Conservation (phyloP, 805 yeast species). For the Metschnikowia sp. region DNA sequence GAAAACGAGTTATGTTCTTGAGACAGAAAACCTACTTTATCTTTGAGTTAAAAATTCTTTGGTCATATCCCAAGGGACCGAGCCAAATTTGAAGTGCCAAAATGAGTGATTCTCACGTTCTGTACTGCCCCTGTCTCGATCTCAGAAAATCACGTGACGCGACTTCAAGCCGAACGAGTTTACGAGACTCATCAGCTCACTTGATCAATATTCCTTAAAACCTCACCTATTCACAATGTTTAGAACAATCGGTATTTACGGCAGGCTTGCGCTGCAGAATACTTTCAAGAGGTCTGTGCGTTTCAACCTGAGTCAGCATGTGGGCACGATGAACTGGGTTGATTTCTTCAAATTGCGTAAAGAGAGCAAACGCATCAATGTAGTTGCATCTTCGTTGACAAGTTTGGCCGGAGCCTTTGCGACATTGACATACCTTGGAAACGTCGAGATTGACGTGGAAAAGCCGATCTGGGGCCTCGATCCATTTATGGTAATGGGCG, state of each 20-base stretch:
- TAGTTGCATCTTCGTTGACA: constrained; percentile 63
- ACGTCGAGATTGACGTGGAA: constrained; percentile 83
- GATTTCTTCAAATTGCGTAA: constrained; percentile 75
- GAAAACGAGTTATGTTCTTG: no score
- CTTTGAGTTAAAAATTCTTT: no score
- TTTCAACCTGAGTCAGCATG: constrained; percentile 20
- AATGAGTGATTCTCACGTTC: no score
- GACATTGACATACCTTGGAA: constrained; percentile 76
- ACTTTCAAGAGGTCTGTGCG: constrained; percentile 12
- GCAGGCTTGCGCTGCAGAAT: constrained; percentile 6
- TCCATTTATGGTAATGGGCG: constrained; percentile 76
- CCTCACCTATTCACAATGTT: constrained; percentile 2
- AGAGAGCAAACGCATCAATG: constrained; percentile 67
- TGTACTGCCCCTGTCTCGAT: no score
- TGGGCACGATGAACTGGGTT: constrained; percentile 58
- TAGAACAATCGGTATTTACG: constrained; percentile 14
- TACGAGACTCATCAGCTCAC: no score
- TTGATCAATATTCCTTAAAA: background rate
- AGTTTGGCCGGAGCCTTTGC: constrained; percentile 61
- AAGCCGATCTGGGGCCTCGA: constrained; percentile 85
- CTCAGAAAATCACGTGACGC: no score
- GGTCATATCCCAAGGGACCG: no score
- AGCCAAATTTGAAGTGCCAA: no score
- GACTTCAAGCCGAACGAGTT: no score
- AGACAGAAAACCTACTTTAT: no score